Evolutionary conservation across 2,329 filamentous ascomycete genomes (phyloP), one percentile per base, ranked within the genome.

Genomic region (Ophiocordyceps camponoti-floridani): DNA sequence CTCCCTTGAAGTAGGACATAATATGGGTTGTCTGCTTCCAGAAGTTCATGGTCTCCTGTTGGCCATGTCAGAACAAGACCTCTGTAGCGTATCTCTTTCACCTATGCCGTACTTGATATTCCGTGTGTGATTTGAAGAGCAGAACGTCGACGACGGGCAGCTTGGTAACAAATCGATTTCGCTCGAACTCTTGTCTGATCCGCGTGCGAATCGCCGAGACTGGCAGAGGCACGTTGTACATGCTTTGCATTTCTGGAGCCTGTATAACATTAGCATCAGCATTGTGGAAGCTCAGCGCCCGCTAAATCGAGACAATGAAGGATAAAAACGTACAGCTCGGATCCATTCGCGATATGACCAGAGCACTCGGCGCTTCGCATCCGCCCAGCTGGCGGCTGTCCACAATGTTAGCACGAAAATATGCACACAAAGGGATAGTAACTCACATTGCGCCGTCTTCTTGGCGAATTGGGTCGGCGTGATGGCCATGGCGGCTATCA

Each of bases 21-120:
- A 98, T 75, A 63, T 98, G 91, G 51, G 84, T 84, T 49, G 88
- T 73, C 67, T 98, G 91, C 68, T 95, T 94, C 91, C 91, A 98
- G 73, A 84, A 98, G 70, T 98, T 98, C 72, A 98, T 78, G 45
- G 84, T 98, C 73, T 98, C 91, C 88, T 95, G 47, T 46, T 42
- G 31, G 38, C 89, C 53, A 27, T 11, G 23, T 26, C 26, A 46
- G 44, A 37, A 45, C 7, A n/a, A 30, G 28, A 30, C 28, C 28
- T 30, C 28, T 10, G 35, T 38, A 9, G 4, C 35, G 3, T 7
- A 11, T 11, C 16, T 18, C n/a, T 19, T 44, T 13, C 23, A 11
- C 38, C 12, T n/a, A 18, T 16, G 30, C 19, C 33, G 54, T 62
- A 94, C 88, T 83, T 98, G 91, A 62, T 82, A 96, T 63, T 98